phyloP scores from a whole-genome alignment of 257 asterid genomes.

The Scutellaria galericulata region DNA sequence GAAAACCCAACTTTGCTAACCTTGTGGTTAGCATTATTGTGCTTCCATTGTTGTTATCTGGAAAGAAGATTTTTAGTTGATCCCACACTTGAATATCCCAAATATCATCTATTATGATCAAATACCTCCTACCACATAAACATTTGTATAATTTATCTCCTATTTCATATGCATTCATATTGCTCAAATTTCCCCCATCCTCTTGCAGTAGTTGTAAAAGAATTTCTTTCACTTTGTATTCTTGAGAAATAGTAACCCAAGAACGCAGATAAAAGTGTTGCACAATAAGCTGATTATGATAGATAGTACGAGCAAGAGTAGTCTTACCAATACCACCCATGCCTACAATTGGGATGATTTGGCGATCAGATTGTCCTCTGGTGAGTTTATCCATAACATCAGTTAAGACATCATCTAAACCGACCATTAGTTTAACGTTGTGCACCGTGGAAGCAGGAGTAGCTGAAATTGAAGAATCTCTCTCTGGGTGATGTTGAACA shows the following conservation, averaged over 20 bases:
- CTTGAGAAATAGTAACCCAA: conserved; percentile 31
- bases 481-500: neutral
- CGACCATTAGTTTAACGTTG: neutral
- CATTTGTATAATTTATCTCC: neutral
- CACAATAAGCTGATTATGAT: neutral
- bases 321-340: conserved; percentile 33
- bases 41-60: conserved; percentile 7
- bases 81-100: conserved; percentile 25
- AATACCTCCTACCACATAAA: neutral
- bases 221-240: neutral
- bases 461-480: too few species aligned
- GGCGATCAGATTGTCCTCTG: neutral
- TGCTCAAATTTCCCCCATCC: neutral
- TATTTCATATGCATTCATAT: neutral
- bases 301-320: conserved; percentile 22
- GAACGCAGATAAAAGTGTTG: neutral
- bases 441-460: neutral
- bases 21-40: conserved; percentile 35
- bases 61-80: neutral
- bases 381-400: conserved; percentile 18
- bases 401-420: neutral
- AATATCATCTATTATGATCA: conserved; percentile 22
- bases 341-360: conserved; percentile 10
- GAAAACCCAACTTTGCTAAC: conserved; percentile 9
- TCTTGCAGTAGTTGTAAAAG: neutral